Conservation (phyloP, 179 eudicot species). For the Corrigiola litoralis region DNA sequence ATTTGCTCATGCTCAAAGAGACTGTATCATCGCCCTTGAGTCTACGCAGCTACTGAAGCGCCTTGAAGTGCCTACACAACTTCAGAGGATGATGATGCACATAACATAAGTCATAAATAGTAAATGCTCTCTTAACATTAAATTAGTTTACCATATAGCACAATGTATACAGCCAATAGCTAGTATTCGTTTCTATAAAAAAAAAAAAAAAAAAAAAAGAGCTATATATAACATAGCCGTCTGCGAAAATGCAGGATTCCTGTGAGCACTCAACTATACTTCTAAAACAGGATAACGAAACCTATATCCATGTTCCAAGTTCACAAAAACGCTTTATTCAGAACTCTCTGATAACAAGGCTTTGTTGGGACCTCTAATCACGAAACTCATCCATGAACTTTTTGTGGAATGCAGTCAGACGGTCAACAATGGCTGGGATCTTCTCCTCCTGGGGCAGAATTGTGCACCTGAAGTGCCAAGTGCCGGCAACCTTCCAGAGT, state of each 20-base stretch:
- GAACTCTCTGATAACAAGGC: not conserved
- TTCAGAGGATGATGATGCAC: too few species aligned
- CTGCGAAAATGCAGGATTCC: not conserved
- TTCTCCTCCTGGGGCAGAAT: slow-evolving; percentile 92
- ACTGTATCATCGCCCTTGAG: too few species aligned
- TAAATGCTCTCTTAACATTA: too few species aligned
- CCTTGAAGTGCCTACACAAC: too few species aligned
- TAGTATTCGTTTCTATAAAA: too few species aligned
- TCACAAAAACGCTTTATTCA: not conserved
- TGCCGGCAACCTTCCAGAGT: slow-evolving; percentile 64
- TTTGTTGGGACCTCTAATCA: slow-evolving; percentile 21
- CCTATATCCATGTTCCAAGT: not conserved
- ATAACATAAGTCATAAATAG: too few species aligned
- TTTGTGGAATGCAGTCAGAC: slow-evolving; percentile 67
- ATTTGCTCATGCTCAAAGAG: too few species aligned
- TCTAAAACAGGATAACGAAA: not conserved
- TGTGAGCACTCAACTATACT: not conserved
- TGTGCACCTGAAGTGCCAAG: slow-evolving; percentile 94
- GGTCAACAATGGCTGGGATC: slow-evolving; percentile 73
- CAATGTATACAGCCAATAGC: too few species aligned
- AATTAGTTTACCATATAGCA: too few species aligned
- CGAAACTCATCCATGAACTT: slow-evolving; percentile 73
- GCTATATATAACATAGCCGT: not conserved
- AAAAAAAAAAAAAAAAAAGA: too few species aligned
- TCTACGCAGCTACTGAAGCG: too few species aligned